phyloP scores from a whole-genome alignment of 495 filamentous ascomycete genomes.

The Cairneyella variabilis region DNA sequence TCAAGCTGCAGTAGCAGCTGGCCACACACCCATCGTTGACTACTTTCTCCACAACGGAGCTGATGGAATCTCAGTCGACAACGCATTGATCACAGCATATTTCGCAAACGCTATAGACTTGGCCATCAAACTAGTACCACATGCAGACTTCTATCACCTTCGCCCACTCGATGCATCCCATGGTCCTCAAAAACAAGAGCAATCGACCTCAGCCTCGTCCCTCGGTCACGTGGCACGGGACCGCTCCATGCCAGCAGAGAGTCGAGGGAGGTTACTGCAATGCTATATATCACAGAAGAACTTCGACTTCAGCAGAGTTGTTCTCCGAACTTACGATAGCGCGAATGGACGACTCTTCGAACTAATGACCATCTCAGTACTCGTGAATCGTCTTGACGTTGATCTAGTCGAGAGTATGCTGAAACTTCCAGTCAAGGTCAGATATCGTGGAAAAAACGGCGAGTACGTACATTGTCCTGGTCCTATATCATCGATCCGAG shows the following conservation, averaged over 20 bases:
- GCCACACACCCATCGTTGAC: background rate
- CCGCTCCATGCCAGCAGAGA: background rate
- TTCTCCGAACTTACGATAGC: background rate
- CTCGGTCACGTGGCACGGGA: background rate
- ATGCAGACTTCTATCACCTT: background rate
- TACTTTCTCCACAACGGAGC: conserved; percentile 1
- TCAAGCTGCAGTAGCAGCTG: background rate
- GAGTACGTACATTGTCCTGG: background rate
- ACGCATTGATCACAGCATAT: background rate
- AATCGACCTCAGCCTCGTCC: background rate
- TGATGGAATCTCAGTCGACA: background rate
- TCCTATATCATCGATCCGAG: background rate
- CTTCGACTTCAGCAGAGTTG: background rate
- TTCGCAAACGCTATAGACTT: background rate
- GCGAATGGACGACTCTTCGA: background rate
- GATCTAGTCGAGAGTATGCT: background rate
- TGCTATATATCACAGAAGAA: background rate
- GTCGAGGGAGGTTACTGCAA: background rate
- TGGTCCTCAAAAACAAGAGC: background rate
- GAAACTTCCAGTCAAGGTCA: background rate
- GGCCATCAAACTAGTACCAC: conserved; percentile 1
- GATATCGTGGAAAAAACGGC: background rate
- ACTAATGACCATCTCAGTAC: background rate
- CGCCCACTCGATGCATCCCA: background rate
- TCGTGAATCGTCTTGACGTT: background rate